Conservation (phyloP, 2,329 filamentous ascomycete genomes). For the Monosporascus ibericus region DNA sequence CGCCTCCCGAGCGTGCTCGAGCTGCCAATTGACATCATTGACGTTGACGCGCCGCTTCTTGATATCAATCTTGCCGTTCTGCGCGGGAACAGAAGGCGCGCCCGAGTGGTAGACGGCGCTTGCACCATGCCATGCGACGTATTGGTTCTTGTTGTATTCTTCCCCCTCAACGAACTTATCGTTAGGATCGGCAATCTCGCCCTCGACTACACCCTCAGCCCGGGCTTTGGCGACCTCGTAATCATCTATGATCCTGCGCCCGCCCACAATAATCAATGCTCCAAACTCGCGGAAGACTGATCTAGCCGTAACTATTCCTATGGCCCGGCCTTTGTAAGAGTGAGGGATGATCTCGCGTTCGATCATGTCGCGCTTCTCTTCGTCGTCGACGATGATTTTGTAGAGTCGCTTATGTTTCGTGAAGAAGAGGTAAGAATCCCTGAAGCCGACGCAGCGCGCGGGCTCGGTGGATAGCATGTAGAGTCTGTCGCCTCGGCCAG, state of each 20-base stretch:
- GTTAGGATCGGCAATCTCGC: constrained; percentile 84
- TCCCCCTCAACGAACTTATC: constrained; percentile 73
- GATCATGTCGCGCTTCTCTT: constrained; percentile 96
- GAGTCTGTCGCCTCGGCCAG: constrained; percentile 72
- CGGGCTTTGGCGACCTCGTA: constrained; percentile 74
- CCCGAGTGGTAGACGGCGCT: constrained; percentile 91
- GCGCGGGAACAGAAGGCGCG: constrained; percentile 67
- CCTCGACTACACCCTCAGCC: constrained; percentile 74
- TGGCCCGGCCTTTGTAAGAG: constrained; percentile 96
- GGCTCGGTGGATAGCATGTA: constrained; percentile 99
- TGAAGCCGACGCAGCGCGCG: constrained; percentile 91
- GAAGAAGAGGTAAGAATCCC: constrained; percentile 98
- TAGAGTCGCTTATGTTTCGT: constrained; percentile 93
- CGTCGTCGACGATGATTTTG: constrained; percentile 96
- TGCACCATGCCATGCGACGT: constrained; percentile 96
- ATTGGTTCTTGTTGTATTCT: constrained; percentile 97
- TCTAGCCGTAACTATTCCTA: constrained; percentile 91
- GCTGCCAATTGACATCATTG: constrained; percentile 93
- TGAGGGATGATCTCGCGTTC: constrained; percentile 93
- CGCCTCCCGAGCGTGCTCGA: constrained; percentile 86
- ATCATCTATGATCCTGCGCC: constrained; percentile 79
- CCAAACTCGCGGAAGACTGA: constrained; percentile 98
- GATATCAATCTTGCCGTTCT: constrained; percentile 68
- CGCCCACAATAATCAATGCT: constrained; percentile 87
- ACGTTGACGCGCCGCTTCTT: constrained; percentile 85